These are phyloP conservation scores for Nadsonia fulvescens DNA, from an alignment of 805 yeast species.

Conservation along the genomic window DNA sequence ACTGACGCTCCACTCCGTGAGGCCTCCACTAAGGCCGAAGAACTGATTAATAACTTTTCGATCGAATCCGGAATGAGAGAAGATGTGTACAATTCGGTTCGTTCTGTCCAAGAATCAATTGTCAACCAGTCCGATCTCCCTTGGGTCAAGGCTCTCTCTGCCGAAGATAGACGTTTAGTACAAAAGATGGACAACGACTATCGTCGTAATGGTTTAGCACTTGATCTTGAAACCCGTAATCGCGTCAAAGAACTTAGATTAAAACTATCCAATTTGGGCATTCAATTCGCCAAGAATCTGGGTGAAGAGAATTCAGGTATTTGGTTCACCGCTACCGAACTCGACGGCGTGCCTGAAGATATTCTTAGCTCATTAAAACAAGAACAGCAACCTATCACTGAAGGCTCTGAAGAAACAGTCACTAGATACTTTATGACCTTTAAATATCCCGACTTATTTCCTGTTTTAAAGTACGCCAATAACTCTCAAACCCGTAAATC, in stretches of 20 bases:
- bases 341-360: conserved; percentile 57
- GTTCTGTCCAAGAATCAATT: conserved; percentile 37
- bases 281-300: conserved; percentile 43
- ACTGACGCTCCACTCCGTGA: conserved; percentile 46
- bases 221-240: conserved; percentile 36
- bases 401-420: conserved; percentile 25
- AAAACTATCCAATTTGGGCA: conserved; percentile 35
- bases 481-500: conserved; percentile 43
- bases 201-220: conserved; percentile 51
- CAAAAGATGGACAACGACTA: conserved; percentile 39
- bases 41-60: conserved; percentile 32
- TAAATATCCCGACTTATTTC: conserved; percentile 66
- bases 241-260: conserved; percentile 40
- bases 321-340: conserved; percentile 42
- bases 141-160: conserved; percentile 22
- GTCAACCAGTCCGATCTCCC: no score
- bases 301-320: conserved; percentile 54
- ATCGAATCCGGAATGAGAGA: conserved; percentile 51
- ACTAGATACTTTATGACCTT: conserved; percentile 45
- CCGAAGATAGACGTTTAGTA: conserved; percentile 39
- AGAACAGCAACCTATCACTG: conserved; percentile 47
- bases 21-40: conserved; percentile 49
- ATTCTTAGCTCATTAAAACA: no score
- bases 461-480: conserved; percentile 58
- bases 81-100: conserved; percentile 45